Conservation (phyloP, 2,329 filamentous ascomycete species). For the Botrytis aclada region DNA sequence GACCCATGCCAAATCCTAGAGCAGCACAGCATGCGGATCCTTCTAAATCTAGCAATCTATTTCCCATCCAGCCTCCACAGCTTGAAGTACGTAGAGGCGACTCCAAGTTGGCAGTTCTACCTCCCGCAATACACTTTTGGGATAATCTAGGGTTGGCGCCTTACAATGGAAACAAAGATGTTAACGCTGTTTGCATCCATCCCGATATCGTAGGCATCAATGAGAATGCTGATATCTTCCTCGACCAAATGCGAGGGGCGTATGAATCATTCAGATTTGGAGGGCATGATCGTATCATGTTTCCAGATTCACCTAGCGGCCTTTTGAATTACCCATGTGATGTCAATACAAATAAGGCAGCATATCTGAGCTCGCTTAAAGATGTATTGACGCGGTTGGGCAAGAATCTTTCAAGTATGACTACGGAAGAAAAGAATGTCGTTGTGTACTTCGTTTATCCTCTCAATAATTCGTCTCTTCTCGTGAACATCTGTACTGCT, state of each 20-base stretch:
- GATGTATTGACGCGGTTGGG: slow-evolving; percentile 34
- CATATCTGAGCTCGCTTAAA: slow-evolving; percentile 32
- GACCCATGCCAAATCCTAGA: slow-evolving; percentile 33
- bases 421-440: slow-evolving; percentile 52
- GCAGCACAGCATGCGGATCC: slow-evolving; percentile 24
- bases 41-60: slow-evolving; percentile 51
- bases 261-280: slow-evolving; percentile 76
- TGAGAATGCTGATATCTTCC: slow-evolving; percentile 59
- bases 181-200: slow-evolving; percentile 68
- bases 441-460: slow-evolving; percentile 77
- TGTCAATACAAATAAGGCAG: slow-evolving; percentile 20
- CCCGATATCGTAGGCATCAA: slow-evolving; percentile 62
- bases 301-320: slow-evolving; percentile 39
- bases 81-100: slow-evolving; percentile 70
- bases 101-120: slow-evolving; percentile 67
- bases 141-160: slow-evolving; percentile 74
- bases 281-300: slow-evolving; percentile 49
- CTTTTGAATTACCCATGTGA: slow-evolving; percentile 34
- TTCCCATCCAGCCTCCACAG: slow-evolving; percentile 65
- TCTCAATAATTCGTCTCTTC: slow-evolving; percentile 56
- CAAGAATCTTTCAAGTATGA: slow-evolving; percentile 35
- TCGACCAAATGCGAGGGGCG: slow-evolving; percentile 63
- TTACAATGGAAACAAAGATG: slow-evolving; percentile 66
- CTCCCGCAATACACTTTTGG: slow-evolving; percentile 76
- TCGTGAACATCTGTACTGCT: slow-evolving; percentile 68